Conservation (phyloP, 768 basidiomycete species). For the Auriscalpium vulgare region DNA sequence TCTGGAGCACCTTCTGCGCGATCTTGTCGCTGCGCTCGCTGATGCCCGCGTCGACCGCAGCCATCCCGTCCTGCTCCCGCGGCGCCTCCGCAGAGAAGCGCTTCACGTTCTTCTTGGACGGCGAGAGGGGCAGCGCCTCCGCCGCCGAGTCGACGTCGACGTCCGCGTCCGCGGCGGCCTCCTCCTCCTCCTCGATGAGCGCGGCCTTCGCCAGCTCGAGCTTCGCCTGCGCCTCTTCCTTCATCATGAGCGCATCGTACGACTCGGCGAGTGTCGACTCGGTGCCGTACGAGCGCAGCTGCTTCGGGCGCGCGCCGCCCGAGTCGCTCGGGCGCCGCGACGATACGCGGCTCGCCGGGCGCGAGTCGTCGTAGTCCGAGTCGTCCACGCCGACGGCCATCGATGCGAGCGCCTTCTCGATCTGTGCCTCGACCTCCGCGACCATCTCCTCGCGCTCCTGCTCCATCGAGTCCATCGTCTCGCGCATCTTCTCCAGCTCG, state of each 20-base stretch:
- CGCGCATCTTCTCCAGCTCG: conserved; percentile 81
- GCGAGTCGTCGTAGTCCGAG: conserved; percentile 58
- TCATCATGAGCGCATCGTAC: conserved; percentile 33
- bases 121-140: conserved; percentile 14
- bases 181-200: conserved; percentile 39
- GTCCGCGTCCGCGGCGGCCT: background rate
- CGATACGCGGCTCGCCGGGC: conserved; percentile 9
- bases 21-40: conserved; percentile 81
- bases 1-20: conserved; percentile 78
- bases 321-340: conserved; percentile 59
- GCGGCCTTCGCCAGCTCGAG: conserved; percentile 49
- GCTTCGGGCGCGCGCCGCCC: conserved; percentile 32
- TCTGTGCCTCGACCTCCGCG: conserved; percentile 89
- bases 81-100: conserved; percentile 72
- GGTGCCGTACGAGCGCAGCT: conserved; percentile 65
- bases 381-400: conserved; percentile 79
- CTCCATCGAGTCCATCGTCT: conserved; percentile 83
- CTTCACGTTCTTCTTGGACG: conserved; percentile 46
- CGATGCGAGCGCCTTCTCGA: conserved; percentile 76
- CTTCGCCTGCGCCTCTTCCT: conserved; percentile 36
- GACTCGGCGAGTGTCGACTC: conserved; percentile 76
- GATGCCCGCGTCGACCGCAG: conserved; percentile 81
- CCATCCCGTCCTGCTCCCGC: conserved; percentile 67
- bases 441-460: conserved; percentile 83
- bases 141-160: background rate